Percentiles rank a stretch among this genome's conserved stretches.
phyloP scores from a whole-genome alignment of 2,329 filamentous ascomycete species.

The Diaporthe velutina region DNA sequence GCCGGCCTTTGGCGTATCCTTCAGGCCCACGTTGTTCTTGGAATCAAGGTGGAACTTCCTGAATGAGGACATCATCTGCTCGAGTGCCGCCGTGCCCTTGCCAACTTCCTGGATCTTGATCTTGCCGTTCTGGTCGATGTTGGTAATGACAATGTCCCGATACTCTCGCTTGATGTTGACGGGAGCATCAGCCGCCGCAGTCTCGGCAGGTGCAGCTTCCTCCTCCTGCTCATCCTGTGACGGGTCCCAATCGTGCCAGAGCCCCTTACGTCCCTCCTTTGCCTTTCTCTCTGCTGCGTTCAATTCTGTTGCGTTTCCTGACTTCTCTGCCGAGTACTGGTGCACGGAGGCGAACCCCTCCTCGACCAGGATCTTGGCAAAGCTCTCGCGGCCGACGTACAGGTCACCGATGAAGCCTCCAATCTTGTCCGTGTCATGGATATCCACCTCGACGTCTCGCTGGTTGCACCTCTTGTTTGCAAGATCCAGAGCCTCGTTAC shows the following conservation, averaged over 20 bases:
- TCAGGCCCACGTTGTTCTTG: slow-evolving; percentile 80
- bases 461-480: slow-evolving; percentile 91
- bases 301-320: slow-evolving; percentile 88
- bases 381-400: slow-evolving; percentile 94
- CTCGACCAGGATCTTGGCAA: slow-evolving; percentile 92
- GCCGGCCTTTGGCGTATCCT: slow-evolving; percentile 86
- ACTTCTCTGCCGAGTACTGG: slow-evolving; percentile 95
- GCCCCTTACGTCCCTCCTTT: slow-evolving; percentile 87
- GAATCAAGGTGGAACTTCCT: slow-evolving; percentile 89
- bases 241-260: slow-evolving; percentile 97
- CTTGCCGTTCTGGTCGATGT: slow-evolving; percentile 84
- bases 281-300: slow-evolving; percentile 89
- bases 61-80: slow-evolving; percentile 91
- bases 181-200: slow-evolving; percentile 65
- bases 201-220: slow-evolving; percentile 63
- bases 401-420: slow-evolving; percentile 97
- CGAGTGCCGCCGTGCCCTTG: slow-evolving; percentile 85
- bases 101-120: slow-evolving; percentile 95
- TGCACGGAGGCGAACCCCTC: slow-evolving; percentile 95
- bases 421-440: slow-evolving; percentile 94
- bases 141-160: slow-evolving; percentile 91
- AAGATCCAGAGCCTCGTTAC: slow-evolving; percentile 93
- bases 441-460: slow-evolving; percentile 94
- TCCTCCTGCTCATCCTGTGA: slow-evolving; percentile 80
- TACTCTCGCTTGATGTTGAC: slow-evolving; percentile 84